Conservation (phyloP, 164 flowering plant genomes). For the Piper longum region DNA sequence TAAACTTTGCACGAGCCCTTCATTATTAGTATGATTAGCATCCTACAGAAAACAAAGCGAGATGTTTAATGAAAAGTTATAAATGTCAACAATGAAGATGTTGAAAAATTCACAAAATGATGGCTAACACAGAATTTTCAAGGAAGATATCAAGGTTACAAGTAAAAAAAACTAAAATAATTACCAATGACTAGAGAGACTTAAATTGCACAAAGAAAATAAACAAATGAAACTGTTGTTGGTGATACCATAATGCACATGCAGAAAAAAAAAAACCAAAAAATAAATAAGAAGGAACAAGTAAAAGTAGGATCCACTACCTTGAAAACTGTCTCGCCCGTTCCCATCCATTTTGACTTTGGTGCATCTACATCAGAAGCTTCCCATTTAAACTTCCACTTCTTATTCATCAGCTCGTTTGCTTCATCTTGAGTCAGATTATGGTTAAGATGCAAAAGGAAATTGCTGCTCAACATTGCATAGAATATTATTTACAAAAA, state of each 20-base stretch:
- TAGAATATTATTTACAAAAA: too few species aligned
- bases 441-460: slow-evolving; percentile 37
- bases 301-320: slow-evolving; percentile 15
- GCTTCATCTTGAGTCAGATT: slow-evolving; percentile 36
- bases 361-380: slow-evolving; percentile 41
- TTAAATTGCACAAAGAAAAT: background rate
- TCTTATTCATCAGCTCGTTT: slow-evolving; percentile 25
- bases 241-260: too few species aligned
- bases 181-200: background rate
- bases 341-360: slow-evolving; percentile 63
- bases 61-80: background rate
- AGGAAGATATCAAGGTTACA: background rate
- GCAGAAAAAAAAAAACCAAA: background rate
- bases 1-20: slow-evolving; percentile 39
- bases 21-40: slow-evolving; percentile 8
- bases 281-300: slow-evolving; percentile 1
- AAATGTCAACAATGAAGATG: too few species aligned
- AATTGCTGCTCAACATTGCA: slow-evolving; percentile 37
- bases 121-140: background rate
- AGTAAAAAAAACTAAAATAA: too few species aligned
- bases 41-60: slow-evolving; percentile 13
- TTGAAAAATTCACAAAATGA: too few species aligned
- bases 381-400: slow-evolving; percentile 58
- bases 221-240: background rate
- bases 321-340: slow-evolving; percentile 49